phyloP scores from a whole-genome alignment of 495 filamentous ascomycete genomes.

The Umbilicaria muhlenbergii region DNA sequence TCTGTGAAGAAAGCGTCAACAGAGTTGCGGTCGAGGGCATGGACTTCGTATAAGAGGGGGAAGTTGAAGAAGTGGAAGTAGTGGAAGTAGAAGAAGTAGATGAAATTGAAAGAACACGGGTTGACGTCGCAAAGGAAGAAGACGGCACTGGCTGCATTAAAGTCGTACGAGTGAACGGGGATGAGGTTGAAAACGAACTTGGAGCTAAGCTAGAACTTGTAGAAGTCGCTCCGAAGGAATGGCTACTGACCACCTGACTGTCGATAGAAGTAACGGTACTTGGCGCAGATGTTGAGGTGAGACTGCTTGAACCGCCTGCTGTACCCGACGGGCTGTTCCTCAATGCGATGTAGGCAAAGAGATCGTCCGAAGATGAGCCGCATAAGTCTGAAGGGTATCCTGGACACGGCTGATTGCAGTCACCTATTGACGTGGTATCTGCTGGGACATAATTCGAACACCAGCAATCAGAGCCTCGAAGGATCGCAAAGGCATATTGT shows the following conservation, averaged over 20 bases:
- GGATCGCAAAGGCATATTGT: slow-evolving; percentile 49
- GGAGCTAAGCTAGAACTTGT: slow-evolving; percentile 7
- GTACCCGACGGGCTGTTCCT: slow-evolving; percentile 33
- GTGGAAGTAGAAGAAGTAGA: slow-evolving; percentile 10
- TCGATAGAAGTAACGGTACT: neutral
- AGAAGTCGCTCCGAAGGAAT: slow-evolving; percentile 8
- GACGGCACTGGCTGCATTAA: neutral
- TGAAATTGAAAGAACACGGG: slow-evolving; percentile 4
- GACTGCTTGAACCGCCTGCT: slow-evolving; percentile 7
- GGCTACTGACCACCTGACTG: slow-evolving; percentile 13
- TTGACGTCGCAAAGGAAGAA: neutral
- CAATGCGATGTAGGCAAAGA: slow-evolving; percentile 47
- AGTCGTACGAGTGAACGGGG: neutral
- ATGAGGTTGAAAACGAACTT: slow-evolving; percentile 2
- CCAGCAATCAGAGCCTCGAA: slow-evolving; percentile 55
- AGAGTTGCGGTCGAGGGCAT: neutral
- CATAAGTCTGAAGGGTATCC: slow-evolving; percentile 52
- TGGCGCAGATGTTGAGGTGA: slow-evolving; percentile 1
- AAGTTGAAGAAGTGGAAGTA: slow-evolving; percentile 11
- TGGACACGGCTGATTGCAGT: slow-evolving; percentile 45
- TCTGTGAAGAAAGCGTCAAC: slow-evolving; percentile 11
- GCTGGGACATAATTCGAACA: slow-evolving; percentile 55
- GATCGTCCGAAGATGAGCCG: slow-evolving; percentile 33
- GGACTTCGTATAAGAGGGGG: slow-evolving; percentile 1
- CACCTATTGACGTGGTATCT: slow-evolving; percentile 19